These are phyloP conservation scores for Collybia sp. DNA, from an alignment of 768 basidiomycete genomes.

Conservation along the genomic window DNA sequence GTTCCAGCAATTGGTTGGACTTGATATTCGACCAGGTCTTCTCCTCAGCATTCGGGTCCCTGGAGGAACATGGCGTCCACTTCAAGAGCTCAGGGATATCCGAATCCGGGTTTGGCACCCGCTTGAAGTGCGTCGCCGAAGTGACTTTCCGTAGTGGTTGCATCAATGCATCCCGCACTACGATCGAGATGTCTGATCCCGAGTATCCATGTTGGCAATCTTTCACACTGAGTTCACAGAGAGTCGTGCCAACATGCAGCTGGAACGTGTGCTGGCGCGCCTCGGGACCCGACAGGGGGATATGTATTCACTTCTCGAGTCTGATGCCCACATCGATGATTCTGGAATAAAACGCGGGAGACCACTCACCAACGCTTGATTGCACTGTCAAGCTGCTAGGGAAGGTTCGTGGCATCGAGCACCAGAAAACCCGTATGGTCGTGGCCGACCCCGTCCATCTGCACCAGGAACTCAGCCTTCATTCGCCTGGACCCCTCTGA, in stretches of 20 bases:
- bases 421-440: slow-evolving; percentile 96
- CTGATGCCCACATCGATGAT: slow-evolving; percentile 27
- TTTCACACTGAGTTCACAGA: slow-evolving; percentile 71
- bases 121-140: slow-evolving; percentile 92
- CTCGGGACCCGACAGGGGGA: slow-evolving; percentile 91
- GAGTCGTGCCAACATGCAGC: slow-evolving; percentile 91
- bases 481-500: slow-evolving; percentile 93
- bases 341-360: not conserved
- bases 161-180: slow-evolving; percentile 97
- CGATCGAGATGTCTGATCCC: slow-evolving; percentile 91
- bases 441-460: slow-evolving; percentile 98
- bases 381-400: slow-evolving; percentile 96
- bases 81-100: slow-evolving; percentile 32
- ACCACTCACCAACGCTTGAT: slow-evolving; percentile 83
- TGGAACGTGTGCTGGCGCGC: slow-evolving; percentile 95
- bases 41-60: slow-evolving; percentile 80
- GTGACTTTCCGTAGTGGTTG: slow-evolving; percentile 97
- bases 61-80: slow-evolving; percentile 97
- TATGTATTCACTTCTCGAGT: slow-evolving; percentile 98
- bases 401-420: slow-evolving; percentile 96
- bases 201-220: slow-evolving; percentile 94
- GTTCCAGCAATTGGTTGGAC: slow-evolving; percentile 88
- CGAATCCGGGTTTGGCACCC: slow-evolving; percentile 26
- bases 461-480: slow-evolving; percentile 96
- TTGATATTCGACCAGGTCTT: slow-evolving; percentile 87